Evolutionary conservation across 805 yeast species (phyloP), one percentile per base, ranked within the genome.

Genomic region (Wickerhamomyces hampshirensis): DNA sequence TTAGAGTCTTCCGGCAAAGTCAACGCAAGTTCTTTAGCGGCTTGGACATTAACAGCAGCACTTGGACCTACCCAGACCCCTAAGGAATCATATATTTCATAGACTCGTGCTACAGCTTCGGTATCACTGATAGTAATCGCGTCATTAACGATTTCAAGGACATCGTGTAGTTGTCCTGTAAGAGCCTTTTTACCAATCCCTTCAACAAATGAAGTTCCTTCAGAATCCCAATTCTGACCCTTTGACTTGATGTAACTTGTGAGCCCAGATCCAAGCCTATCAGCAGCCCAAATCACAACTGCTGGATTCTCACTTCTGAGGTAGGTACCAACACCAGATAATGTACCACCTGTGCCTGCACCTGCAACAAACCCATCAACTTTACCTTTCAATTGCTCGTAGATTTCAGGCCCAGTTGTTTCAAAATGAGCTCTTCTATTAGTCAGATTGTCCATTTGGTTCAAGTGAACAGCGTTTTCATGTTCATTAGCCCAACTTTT

Each of bases 341-440:
- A 79, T 5, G 95, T 84, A 43, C 95, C 95, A 31, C 84, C 94
- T 0, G 95, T 84, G 3, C 95, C 95, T 5, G 88, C 79, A 1
- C 91, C 89, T 5, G 79, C 69, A 16, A 84, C 71, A 53, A 84
- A 84, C 30, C 68, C 77, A 53, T 80, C 84, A 4, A 84, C 44
- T 5, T 58, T 43, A 5, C 72, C 71, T 1, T 43, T 36, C 57
- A 75, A 68, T 53, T 85, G 94, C 10, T 58, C 40, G 71, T 73
- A 79, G 9, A 84, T 80, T 50, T 84, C 95, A 3, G 94, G 93
- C 0, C 87, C 94, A 0, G 95, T 84, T 3, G 80, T 66, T 5
- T 53, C 51, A 56, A 73, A 82, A 55, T 84, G 95, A 3, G 77
- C 67, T 31, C 68, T 58, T 88, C 93, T 83, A 51, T 84, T 84